Conservation (phyloP, 768 basidiomycete genomes). For the Pleurotus cornucopiae region DNA sequence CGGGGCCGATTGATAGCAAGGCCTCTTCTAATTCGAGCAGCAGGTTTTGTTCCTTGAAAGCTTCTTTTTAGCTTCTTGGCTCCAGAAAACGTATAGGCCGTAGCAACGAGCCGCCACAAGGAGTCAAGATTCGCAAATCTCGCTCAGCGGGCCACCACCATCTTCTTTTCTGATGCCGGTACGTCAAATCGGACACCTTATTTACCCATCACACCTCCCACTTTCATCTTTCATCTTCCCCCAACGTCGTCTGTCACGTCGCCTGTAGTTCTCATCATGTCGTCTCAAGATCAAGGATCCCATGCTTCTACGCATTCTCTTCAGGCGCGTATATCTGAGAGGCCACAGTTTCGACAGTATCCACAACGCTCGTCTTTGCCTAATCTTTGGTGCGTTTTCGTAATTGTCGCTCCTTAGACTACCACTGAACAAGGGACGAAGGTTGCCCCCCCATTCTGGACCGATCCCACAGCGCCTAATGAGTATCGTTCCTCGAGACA, state of each 20-base stretch:
- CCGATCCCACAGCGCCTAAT: constrained; percentile 32
- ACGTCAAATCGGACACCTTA: constrained; percentile 7
- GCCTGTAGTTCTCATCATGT: neutral
- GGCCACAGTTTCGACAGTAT: constrained; percentile 18
- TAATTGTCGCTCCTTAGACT: neutral
- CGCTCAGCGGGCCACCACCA: neutral
- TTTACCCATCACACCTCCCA: neutral
- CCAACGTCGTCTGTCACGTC: constrained; percentile 5
- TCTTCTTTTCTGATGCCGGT: neutral
- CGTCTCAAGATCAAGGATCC: constrained; percentile 4
- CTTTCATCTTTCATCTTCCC: neutral
- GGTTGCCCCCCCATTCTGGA: constrained; percentile 46
- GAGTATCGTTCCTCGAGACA: constrained; percentile 17
- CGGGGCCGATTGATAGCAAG: too few species aligned
- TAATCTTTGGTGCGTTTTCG: constrained; percentile 53
- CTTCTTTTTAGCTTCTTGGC: neutral
- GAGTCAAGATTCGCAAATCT: neutral
- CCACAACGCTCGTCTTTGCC: constrained; percentile 61
- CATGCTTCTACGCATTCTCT: constrained; percentile 22
- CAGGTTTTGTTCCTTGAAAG: too few species aligned
- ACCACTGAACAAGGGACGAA: constrained; percentile 14
- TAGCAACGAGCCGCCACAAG: neutral
- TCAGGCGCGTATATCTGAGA: constrained; percentile 20
- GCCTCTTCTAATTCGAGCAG: too few species aligned
- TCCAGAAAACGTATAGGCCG: constrained; percentile 1